Base-by-base conservation (phyloP, 768 basidiomycete genomes). In the Gautieria morchelliformis region DNA sequence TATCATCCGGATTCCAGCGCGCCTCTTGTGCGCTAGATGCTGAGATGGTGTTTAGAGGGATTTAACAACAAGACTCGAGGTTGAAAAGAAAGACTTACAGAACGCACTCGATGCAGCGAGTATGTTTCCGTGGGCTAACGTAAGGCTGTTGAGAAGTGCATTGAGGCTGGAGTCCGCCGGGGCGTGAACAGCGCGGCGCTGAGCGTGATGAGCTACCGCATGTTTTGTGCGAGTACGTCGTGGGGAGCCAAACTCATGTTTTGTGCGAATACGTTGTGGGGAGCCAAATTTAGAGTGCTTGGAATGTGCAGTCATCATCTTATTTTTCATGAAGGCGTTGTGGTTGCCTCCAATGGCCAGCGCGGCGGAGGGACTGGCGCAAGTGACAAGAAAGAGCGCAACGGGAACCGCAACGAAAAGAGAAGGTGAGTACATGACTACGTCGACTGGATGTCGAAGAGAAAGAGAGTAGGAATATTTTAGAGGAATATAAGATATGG, bases 1-100 rank as follows among this genome's bases (percentile, higher is more conserved):
- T 64, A 19, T 62, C 60, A 50, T 56, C 44, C 27, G 48, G 20
- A 49, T 49, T 27, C 19, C 10, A 6, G 48, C 48, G 48, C 3
- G 27, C 48, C 7, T 27, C 32, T n/a, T 49, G 22, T 33, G 48
- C 48, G 24, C n/a, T 24, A 44, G 42, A n/a, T 12, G 42, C 42
- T 44, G 42, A 3, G 27, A 27, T 27, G 48, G 48, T 3, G 27
- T 49, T 27, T 17, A 30, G 12, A 27, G 3, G 48, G 48, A 8
- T 10, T 49, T 33, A 49, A 44, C 19, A 44, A 6, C 42, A n/a
- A 44, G 20, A 19, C 17, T 22, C 17, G n/a, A 44, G 42, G 17
- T 44, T 17, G 42, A 44, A 44, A 44, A n/a, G 42, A 44, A 30
- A 49, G 48, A 14, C 27, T 6, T 19, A 49, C 48, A 49, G n/a